These are phyloP conservation scores for Fomitopsis palustris DNA, from an alignment of 1,284 basidiomycete genomes.

Conservation along the genomic window DNA sequence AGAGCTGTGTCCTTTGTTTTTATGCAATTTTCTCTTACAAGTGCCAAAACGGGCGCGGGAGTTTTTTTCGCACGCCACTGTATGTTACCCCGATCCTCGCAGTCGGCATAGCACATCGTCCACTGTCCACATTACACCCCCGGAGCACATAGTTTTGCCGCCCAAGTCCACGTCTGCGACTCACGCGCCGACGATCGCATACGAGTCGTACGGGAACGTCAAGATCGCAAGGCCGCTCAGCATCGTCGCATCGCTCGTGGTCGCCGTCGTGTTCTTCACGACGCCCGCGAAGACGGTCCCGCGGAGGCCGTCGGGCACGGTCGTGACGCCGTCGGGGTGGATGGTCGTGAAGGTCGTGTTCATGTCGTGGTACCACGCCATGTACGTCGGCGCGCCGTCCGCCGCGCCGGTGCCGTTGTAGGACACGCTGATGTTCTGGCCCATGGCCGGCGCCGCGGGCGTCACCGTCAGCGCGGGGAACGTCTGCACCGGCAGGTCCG, in stretches of 20 bases:
- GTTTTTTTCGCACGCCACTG: too few species aligned
- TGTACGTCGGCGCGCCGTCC: constrained; percentile 10
- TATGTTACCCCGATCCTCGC: too few species aligned
- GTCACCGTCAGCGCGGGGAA: constrained; percentile 33
- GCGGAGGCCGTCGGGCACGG: constrained; percentile 14
- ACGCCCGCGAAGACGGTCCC: constrained; percentile 19
- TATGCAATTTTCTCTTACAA: too few species aligned
- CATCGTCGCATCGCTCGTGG: constrained; percentile 11
- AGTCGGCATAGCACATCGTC: too few species aligned
- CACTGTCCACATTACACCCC: too few species aligned
- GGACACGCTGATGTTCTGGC: constrained; percentile 26
- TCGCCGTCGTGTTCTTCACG: constrained; percentile 13
- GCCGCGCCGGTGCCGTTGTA: constrained; percentile 12
- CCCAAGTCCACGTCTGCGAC: neutral
- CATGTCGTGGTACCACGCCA: constrained; percentile 17
- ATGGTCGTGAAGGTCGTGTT: constrained; percentile 14
- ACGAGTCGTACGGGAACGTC: constrained; percentile 15
- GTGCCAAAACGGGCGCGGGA: too few species aligned
- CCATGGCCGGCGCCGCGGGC: constrained; percentile 20
- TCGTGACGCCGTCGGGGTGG: constrained; percentile 12
- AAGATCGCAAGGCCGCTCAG: constrained; percentile 15
- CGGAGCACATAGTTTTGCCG: too few species aligned
- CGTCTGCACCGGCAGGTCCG: constrained; percentile 34
- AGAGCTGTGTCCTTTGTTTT: too few species aligned
- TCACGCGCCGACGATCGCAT: neutral